Conservation (phyloP, 495 filamentous ascomycete species). For the Cairneyella variabilis region DNA sequence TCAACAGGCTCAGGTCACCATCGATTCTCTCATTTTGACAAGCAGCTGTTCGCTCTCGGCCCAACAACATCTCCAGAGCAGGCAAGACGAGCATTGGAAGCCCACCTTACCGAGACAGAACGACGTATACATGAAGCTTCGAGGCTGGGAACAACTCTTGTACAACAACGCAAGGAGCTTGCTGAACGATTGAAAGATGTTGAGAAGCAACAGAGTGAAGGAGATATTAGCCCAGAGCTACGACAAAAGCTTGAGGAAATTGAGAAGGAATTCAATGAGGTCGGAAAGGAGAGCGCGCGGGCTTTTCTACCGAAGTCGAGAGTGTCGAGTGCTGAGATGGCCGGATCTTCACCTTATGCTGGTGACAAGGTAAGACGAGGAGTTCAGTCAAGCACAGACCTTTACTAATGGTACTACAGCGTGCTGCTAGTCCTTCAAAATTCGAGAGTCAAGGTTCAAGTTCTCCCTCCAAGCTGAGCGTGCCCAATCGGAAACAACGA, state of each 20-base stretch:
- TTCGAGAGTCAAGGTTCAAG: constrained; percentile 80
- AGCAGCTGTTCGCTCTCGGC: constrained; percentile 72
- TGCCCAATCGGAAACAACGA: constrained; percentile 77
- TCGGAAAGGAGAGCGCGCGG: constrained; percentile 82
- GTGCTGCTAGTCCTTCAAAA: constrained; percentile 69
- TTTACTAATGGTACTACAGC: too few species aligned
- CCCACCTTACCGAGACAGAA: constrained; percentile 87
- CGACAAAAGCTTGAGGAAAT: constrained; percentile 79
- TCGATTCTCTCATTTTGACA: constrained; percentile 76
- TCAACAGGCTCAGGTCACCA: constrained; percentile 51
- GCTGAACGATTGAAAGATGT: constrained; percentile 79
- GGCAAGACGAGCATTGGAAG: constrained; percentile 82
- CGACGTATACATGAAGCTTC: constrained; percentile 87
- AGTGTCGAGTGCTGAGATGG: constrained; percentile 60
- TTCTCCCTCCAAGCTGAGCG: constrained; percentile 85
- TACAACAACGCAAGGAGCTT: constrained; percentile 79
- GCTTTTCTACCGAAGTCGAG: constrained; percentile 85
- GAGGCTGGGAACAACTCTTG: constrained; percentile 77
- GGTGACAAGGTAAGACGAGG: constrained; percentile 33
- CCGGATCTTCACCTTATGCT: constrained; percentile 60
- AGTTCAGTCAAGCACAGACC: not conserved
- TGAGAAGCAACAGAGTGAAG: constrained; percentile 70
- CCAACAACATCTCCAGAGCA: constrained; percentile 75
- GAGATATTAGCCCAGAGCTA: constrained; percentile 81
- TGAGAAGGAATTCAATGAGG: constrained; percentile 93